phyloP scores from a whole-genome alignment of 192 early-diverging fungal genomes.

The Diversispora eburnea region DNA sequence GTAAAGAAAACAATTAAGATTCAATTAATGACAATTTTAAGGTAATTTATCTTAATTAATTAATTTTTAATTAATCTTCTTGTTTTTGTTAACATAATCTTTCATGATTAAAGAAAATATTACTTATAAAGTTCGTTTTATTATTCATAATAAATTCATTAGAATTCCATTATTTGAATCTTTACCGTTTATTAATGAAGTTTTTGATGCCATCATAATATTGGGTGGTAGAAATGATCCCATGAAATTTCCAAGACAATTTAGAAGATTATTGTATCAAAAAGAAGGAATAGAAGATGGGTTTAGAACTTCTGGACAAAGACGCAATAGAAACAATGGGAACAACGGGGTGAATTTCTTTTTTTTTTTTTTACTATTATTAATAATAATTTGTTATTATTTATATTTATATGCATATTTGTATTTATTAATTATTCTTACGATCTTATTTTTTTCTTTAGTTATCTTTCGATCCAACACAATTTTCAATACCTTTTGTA shows the following conservation, averaged over 20 bases:
- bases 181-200: neutral
- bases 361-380: too few relatives aligned
- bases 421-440: neutral
- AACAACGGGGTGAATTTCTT: too few relatives aligned
- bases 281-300: neutral
- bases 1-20: conserved; percentile 36
- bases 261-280: conserved; percentile 14
- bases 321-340: too few relatives aligned
- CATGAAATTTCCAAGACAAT: conserved; percentile 25
- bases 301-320: neutral
- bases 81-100: neutral
- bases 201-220: conserved; percentile 15
- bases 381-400: too few relatives aligned
- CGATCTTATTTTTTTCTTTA: neutral
- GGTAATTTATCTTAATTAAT: conserved; percentile 12
- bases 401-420: too few relatives aligned
- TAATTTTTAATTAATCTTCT: neutral
- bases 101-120: neutral
- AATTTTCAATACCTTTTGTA: conserved; percentile 18
- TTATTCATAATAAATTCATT: neutral
- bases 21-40: conserved; percentile 35
- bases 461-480: conserved; percentile 12
- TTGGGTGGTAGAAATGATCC: conserved; percentile 25
- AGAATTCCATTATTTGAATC: conserved; percentile 6
- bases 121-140: neutral